These are phyloP conservation scores for Scytalidium sp. DNA, from an alignment of 2,329 filamentous ascomycete genomes.

Conservation along the genomic window DNA sequence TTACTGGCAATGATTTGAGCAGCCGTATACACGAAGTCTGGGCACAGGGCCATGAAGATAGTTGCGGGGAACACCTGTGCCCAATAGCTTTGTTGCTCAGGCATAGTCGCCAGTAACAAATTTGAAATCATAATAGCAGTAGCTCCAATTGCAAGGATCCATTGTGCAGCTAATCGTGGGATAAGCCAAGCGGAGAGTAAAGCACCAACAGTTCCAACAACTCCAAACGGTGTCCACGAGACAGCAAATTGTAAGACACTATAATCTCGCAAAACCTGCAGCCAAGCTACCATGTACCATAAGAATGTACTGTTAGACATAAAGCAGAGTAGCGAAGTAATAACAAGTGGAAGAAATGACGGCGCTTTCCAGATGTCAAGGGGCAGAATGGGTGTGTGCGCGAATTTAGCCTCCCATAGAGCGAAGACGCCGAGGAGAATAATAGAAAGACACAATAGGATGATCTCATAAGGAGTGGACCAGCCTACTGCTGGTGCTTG, in stretches of 20 bases:
- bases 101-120: slow-evolving; percentile 38
- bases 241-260: slow-evolving; percentile 35
- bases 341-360: not conserved
- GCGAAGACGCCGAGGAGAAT: not conserved
- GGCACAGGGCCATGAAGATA: slow-evolving; percentile 32
- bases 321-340: not conserved
- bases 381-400: slow-evolving; percentile 2
- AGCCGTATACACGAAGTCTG: slow-evolving; percentile 45
- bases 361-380: slow-evolving; percentile 2
- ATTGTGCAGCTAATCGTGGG: slow-evolving; percentile 40
- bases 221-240: slow-evolving; percentile 37
- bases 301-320: slow-evolving; percentile 35
- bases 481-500: slow-evolving; percentile 2
- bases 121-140: slow-evolving; percentile 24
- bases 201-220: slow-evolving; percentile 34
- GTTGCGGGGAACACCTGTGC: slow-evolving; percentile 35
- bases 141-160: slow-evolving; percentile 39
- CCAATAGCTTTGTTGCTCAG: slow-evolving; percentile 39
- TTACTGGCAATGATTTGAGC: slow-evolving; percentile 51
- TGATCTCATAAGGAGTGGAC: slow-evolving; percentile 1
- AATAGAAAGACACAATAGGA: not conserved
- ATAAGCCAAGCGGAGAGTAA: slow-evolving; percentile 40
- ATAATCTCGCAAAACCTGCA: slow-evolving; percentile 37
- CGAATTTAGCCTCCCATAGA: slow-evolving; percentile 1
- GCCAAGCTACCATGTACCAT: slow-evolving; percentile 45